Conservation (phyloP, 257 asterid genomes). For the Rubia yunnanensis region DNA sequence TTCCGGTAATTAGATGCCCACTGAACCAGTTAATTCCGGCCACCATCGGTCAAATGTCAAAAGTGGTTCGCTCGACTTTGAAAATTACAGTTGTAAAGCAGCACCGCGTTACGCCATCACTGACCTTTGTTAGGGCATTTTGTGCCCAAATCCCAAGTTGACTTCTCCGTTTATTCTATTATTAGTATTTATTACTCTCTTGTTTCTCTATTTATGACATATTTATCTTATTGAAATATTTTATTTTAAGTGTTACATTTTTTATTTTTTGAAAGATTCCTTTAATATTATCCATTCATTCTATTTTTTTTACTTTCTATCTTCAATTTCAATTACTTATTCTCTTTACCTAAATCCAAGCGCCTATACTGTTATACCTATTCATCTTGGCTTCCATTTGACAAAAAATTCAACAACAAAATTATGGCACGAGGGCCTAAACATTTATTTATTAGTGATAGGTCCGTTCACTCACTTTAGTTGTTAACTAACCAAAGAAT, state of each 20-base stretch:
- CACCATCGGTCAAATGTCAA: neutral
- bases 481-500: no score
- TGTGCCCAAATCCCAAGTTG: neutral
- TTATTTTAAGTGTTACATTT: no score
- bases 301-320: no score
- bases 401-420: neutral
- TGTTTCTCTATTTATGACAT: no score
- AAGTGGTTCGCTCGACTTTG: neutral
- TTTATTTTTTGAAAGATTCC: no score
- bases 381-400: neutral
- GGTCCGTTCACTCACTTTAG: no score
- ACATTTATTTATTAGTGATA: neutral
- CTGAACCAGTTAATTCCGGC: neutral
- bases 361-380: neutral
- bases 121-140: neutral
- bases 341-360: no score
- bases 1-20: neutral
- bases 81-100: neutral
- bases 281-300: no score
- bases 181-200: no score
- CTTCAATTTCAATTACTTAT: no score
- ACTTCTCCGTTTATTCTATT: neutral
- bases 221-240: no score
- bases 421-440: neutral
- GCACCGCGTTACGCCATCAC: neutral